phyloP scores from a whole-genome alignment of 164 flowering plant genomes.

The Stephania japonica region DNA sequence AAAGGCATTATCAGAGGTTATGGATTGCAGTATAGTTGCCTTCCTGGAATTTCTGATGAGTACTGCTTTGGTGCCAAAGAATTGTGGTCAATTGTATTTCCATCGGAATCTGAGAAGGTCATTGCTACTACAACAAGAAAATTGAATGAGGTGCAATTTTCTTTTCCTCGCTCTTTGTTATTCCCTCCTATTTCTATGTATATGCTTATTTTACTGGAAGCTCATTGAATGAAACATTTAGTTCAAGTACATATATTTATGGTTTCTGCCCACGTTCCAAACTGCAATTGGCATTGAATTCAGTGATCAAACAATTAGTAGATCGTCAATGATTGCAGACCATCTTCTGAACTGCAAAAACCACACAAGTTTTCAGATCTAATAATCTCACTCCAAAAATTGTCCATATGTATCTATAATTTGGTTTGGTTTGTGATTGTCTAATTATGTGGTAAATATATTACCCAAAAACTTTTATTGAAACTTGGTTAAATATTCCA shows the following conservation, averaged over 20 bases:
- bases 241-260: neutral
- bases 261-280: neutral
- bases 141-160: conserved; percentile 62
- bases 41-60: conserved; percentile 42
- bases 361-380: neutral
- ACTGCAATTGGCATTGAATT: neutral
- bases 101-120: conserved; percentile 87
- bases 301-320: no score
- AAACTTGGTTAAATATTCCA: no score
- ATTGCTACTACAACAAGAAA: conserved; percentile 61
- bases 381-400: neutral
- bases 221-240: neutral
- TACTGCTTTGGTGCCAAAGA: conserved; percentile 69
- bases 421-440: no score
- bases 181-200: no score
- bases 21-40: conserved; percentile 42
- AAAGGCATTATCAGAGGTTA: conserved; percentile 69
- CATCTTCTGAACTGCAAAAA: no score
- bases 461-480: no score
- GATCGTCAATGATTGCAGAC: no score
- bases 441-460: no score
- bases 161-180: neutral
- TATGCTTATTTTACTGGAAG: neutral
- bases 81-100: conserved; percentile 85
- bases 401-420: no score